Base-by-base conservation (phyloP, 2,329 filamentous ascomycete species). In the Grosmannia serpens region DNA sequence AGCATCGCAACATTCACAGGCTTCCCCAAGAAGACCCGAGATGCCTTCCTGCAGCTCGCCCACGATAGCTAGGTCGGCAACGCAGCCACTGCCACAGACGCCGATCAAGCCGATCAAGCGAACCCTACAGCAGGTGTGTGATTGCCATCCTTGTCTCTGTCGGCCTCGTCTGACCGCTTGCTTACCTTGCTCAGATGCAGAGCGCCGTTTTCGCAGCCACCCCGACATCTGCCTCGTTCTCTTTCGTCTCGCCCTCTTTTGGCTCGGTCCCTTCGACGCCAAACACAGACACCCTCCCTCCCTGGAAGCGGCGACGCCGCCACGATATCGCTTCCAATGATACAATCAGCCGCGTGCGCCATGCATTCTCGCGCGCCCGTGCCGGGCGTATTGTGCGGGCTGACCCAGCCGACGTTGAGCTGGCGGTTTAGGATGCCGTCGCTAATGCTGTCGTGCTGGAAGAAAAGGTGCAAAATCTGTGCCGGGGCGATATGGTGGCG, bases 381-480 rank as follows among this genome's bases (percentile, higher is more conserved):
- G 44, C 44, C n/a, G 54, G 54, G 1, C 29, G 20, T 6, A 33
- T 56, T 26, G n/a, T 56, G 5, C 41, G 44, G 10, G 44, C 54
- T 4, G 27, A 31, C 10, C 44, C 29, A n/a, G 29, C 44, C 11
- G 54, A 56, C 10, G 29, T 56, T 11, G 44, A 49, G 54, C 44
- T 56, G 54, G 22, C 54, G 41, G 54, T 56, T n/a, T 56, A 49
- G 54, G 54, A 56, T 56, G 44, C 54, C 41, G 54, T 15, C 27
- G 38, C 27, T 9, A 26, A 49, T 27, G 22, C 41, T 29, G 44
- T 56, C 44, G 54, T 56, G 29, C 15, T 56, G 27, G 54, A 56
- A 10, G 54, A 56, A 11, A 49, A 24, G 17, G 41, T 49, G 26
- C 20, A 24, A 20, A 26, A 6, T 17, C 13, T 55, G 26, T 50